These are phyloP conservation scores for Suillus placidus DNA, from an alignment of 768 basidiomycete genomes.

Conservation along the genomic window DNA sequence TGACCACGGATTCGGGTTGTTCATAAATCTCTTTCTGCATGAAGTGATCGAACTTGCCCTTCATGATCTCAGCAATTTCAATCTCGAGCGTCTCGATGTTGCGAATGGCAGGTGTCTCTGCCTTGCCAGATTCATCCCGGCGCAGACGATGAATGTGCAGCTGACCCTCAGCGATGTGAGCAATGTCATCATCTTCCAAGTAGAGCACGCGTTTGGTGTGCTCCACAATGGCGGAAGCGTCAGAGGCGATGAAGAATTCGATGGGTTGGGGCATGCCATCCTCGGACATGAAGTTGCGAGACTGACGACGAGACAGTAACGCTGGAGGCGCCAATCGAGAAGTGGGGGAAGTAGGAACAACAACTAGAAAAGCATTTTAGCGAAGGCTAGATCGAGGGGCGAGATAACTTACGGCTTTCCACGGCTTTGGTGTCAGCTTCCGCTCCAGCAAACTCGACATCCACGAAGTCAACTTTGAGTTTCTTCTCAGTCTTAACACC, in stretches of 20 bases:
- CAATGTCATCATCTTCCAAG: constrained; percentile 98
- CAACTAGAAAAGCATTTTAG: constrained; percentile 33
- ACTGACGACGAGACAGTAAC: constrained; percentile 84
- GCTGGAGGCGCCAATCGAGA: constrained; percentile 70
- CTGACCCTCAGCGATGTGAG: constrained; percentile 95
- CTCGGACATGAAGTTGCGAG: constrained; percentile 97
- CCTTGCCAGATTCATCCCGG: constrained; percentile 72
- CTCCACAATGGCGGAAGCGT: constrained; percentile 94
- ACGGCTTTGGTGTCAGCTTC: constrained; percentile 53
- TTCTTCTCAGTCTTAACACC: constrained; percentile 99
- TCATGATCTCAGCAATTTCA: constrained; percentile 99
- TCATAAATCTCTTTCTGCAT: constrained; percentile 99
- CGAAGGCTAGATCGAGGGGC: background rate
- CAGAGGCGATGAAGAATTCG: constrained; percentile 99
- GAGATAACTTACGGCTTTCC: constrained; percentile 42
- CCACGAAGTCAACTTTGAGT: constrained; percentile 99
- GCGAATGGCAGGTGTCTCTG: constrained; percentile 67
- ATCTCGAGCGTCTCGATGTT: constrained; percentile 98
- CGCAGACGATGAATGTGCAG: constrained; percentile 98
- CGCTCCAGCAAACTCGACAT: constrained; percentile 90
- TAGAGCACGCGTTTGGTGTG: constrained; percentile 99
- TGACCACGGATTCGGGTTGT: constrained; percentile 98
- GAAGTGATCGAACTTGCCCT: constrained; percentile 99
- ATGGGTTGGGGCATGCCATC: constrained; percentile 98
- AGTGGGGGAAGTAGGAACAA: constrained; percentile 55